Evolutionary conservation across 495 filamentous ascomycete genomes (phyloP).

Genomic region (Extremus antarcticus): DNA sequence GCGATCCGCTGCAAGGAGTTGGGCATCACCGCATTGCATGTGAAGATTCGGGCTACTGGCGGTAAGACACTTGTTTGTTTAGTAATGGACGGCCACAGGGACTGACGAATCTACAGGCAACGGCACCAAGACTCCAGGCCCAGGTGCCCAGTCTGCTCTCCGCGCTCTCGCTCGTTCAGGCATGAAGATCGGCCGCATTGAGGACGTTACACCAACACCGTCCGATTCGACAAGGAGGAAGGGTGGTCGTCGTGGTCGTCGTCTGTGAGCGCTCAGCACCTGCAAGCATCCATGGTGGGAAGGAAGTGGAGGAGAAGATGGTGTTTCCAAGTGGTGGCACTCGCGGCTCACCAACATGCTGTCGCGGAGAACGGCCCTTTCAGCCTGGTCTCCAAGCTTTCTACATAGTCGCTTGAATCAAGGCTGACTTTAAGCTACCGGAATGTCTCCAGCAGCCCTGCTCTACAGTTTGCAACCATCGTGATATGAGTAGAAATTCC

Average conservation of each 20-base stretch:
- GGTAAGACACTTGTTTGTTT: constrained; percentile 41
- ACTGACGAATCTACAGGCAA: constrained; percentile 50
- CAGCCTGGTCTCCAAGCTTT: constrained; percentile 51
- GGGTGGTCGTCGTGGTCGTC: constrained; percentile 99
- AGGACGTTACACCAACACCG: constrained; percentile 97
- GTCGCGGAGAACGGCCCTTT: constrained; percentile 57
- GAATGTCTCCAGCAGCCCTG: too few relatives aligned
- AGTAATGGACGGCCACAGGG: background rate
- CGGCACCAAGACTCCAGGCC: constrained; percentile 98
- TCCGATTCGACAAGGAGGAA: constrained; percentile 98
- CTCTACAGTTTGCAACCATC: too few relatives aligned
- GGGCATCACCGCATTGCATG: constrained; percentile 96
- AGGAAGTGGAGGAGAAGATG: constrained; percentile 9
- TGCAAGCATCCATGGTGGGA: constrained; percentile 28
- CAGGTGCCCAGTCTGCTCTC: constrained; percentile 96
- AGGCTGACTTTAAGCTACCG: background rate
- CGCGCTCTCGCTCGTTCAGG: constrained; percentile 94
- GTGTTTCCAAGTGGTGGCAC: background rate
- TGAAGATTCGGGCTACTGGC: constrained; percentile 99
- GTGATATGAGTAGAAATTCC: too few relatives aligned
- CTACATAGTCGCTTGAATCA: constrained; percentile 8
- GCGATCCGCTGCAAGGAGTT: constrained; percentile 97
- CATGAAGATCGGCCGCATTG: constrained; percentile 99
- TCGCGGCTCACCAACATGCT: constrained; percentile 39
- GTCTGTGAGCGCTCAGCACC: constrained; percentile 60